Evolutionary conservation across 305 asterid species (phyloP), one percentile per base, ranked within the genome.

Genomic region (Solanum hybrid): DNA sequence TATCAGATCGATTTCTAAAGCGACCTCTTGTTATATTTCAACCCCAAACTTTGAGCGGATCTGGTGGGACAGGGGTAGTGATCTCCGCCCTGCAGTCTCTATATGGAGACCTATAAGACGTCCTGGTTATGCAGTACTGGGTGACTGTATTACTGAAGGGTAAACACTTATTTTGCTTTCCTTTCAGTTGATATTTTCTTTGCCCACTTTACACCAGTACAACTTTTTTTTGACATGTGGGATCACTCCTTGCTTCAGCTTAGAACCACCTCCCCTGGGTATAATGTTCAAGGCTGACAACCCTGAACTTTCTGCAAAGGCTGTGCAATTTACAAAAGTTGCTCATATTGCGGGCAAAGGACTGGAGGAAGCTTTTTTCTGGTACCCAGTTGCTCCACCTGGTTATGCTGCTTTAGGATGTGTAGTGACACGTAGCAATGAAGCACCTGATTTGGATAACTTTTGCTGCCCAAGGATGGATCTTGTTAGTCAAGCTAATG

Each of bases 131-230:
- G 94, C 98, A 89, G 92, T 95, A 67, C 92, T 97, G 91, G 98
- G 99, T 89, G 99, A 98, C 93, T 96, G 99, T 95, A 95, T 98
- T 87, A 95, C 96, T 90, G 99, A 97, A 91, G 98, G 99, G 99
- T 98, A 92, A 95, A 33, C 37, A 28, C 37, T 61, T 61, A 33
- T 33, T 84, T 86, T 61, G 1, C 69, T 89, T 28, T 84, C 51
- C 81, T 87, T 71, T 77, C 91, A 91, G 33, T 88, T 84, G 77
- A 61, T 61, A 26, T 11, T n/a, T 86, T 26, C 73, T 20, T 86
- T 86, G 22, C 51, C 34, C 73, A 13, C 76, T 86, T 33, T 61
- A 61, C 88, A 86, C 34, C 31, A 61, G 88, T 22, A 86, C 77
- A 86, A 39, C 13, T 12, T 64, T 61, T 71, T 16, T 51, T 35